phyloP scores from a whole-genome alignment of 2,329 filamentous ascomycete species.

The Gnomoniopsis smithogilvyi region DNA sequence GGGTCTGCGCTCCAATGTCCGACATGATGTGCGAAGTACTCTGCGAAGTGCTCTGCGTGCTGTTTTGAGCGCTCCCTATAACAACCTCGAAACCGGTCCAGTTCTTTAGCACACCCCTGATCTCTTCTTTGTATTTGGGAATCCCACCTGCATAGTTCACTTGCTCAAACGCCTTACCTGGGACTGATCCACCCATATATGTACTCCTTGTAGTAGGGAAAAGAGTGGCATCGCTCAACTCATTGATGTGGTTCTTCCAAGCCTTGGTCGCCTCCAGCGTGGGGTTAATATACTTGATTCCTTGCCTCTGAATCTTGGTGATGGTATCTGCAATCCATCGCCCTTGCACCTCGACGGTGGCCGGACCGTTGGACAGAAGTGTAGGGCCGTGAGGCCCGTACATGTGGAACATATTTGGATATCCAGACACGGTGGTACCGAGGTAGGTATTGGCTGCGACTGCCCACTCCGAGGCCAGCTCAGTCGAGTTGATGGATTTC shows the following conservation, averaged over 20 bases:
- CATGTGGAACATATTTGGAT: conserved; percentile 49
- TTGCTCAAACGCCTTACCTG: conserved; percentile 50
- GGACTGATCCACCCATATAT: conserved; percentile 48
- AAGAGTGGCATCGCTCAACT: conserved; percentile 42
- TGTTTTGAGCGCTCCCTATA: neutral
- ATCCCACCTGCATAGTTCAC: conserved; percentile 45
- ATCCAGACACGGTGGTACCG: conserved; percentile 39
- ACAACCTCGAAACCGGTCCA: conserved; percentile 32
- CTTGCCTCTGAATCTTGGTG: conserved; percentile 41
- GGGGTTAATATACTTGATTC: conserved; percentile 49
- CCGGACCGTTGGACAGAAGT: conserved; percentile 53
- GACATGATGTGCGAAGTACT: neutral
- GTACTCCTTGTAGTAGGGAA: conserved; percentile 48
- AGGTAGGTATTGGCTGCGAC: conserved; percentile 40
- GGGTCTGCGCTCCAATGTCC: neutral
- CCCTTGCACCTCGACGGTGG: conserved; percentile 52
- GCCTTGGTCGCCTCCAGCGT: conserved; percentile 38
- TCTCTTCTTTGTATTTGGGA: conserved; percentile 30
- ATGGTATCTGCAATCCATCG: conserved; percentile 53
- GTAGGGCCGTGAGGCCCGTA: conserved; percentile 58
- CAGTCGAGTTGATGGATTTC: conserved; percentile 34
- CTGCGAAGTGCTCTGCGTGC: neutral
- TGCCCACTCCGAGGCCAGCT: conserved; percentile 40
- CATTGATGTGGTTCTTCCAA: conserved; percentile 49
- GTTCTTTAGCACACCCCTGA: conserved; percentile 30